phyloP scores from a whole-genome alignment of 169 alveolate genomes.

The Plasmodium knowlesi region DNA sequence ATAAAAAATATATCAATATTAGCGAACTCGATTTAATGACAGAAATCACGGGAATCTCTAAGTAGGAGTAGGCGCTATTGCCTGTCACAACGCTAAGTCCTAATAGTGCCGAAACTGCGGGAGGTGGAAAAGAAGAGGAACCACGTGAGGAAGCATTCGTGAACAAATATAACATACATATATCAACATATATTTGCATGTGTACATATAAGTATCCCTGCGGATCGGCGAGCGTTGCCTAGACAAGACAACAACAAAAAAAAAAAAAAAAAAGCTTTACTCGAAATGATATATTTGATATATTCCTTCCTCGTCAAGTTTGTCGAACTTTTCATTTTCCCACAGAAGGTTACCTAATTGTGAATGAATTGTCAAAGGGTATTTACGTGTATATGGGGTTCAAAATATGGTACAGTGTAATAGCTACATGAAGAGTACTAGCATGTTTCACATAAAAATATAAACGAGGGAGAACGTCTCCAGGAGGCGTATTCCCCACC shows the following conservation, averaged over 20 bases:
- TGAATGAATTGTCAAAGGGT: neutral
- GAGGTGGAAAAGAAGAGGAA: neutral
- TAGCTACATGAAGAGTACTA: neutral
- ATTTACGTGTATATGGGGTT: neutral
- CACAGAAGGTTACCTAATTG: conserved; percentile 28
- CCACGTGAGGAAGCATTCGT: neutral
- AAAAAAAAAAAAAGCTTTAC: conserved; percentile 5
- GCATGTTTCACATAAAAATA: neutral
- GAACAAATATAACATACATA: neutral
- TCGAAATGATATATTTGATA: conserved; percentile 54
- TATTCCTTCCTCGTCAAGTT: conserved; percentile 45
- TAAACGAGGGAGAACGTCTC: too few species aligned
- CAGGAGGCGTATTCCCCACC: neutral
- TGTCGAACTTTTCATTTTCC: conserved; percentile 54
- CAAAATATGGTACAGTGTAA: neutral
- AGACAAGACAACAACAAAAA: neutral
- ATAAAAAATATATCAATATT: conserved; percentile 36
- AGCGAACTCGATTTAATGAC: conserved; percentile 52
- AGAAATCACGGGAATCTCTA: conserved; percentile 50
- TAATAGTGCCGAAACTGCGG: conserved; percentile 26
- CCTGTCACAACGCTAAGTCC: conserved; percentile 38
- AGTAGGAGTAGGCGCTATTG: conserved; percentile 34
- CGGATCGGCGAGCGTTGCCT: neutral
- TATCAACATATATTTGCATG: neutral
- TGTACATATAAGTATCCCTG: neutral